These are phyloP conservation scores for Niveomyces coronatus DNA, from an alignment of 2,329 filamentous ascomycete species.

Conservation along the genomic window DNA sequence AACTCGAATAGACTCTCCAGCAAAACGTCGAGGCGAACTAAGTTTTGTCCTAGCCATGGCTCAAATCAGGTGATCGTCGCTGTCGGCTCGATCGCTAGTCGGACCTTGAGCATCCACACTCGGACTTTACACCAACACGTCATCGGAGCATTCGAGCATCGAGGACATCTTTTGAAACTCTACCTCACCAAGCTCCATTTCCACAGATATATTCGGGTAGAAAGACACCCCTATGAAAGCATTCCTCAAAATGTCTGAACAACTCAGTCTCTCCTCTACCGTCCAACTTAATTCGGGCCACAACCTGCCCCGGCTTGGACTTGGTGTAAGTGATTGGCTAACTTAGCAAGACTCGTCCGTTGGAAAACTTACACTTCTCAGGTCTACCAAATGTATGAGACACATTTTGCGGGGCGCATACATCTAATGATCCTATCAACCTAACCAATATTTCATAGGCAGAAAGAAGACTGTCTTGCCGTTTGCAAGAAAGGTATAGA, in stretches of 20 bases:
- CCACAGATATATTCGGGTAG: too few species aligned
- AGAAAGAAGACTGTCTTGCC: conserved; percentile 21
- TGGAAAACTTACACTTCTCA: conserved; percentile 17
- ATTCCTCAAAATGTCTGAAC: conserved; percentile 39
- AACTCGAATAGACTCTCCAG: too few species aligned
- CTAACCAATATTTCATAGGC: conserved; percentile 16
- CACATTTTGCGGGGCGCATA: not conserved
- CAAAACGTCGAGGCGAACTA: too few species aligned
- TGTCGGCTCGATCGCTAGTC: too few species aligned
- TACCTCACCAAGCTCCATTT: too few species aligned
- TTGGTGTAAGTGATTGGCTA: conserved; percentile 33
- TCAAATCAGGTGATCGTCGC: too few species aligned
- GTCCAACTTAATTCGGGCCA: conserved; percentile 45
- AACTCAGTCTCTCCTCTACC: conserved; percentile 35
- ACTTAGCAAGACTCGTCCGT: conserved; percentile 1
- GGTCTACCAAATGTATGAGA: conserved; percentile 43
- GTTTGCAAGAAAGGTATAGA: conserved; percentile 36
- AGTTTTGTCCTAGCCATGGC: too few species aligned
- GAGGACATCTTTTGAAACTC: too few species aligned
- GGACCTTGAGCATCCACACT: too few species aligned
- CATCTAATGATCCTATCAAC: conserved; percentile 1
- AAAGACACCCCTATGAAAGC: too few species aligned
- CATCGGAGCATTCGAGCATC: too few species aligned
- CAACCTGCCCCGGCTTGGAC: conserved; percentile 41
- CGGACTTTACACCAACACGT: too few species aligned